Evolutionary conservation across 768 basidiomycete species (phyloP), one percentile per base, ranked within the genome.

Genomic region (Erythrobasidium yunnanense): DNA sequence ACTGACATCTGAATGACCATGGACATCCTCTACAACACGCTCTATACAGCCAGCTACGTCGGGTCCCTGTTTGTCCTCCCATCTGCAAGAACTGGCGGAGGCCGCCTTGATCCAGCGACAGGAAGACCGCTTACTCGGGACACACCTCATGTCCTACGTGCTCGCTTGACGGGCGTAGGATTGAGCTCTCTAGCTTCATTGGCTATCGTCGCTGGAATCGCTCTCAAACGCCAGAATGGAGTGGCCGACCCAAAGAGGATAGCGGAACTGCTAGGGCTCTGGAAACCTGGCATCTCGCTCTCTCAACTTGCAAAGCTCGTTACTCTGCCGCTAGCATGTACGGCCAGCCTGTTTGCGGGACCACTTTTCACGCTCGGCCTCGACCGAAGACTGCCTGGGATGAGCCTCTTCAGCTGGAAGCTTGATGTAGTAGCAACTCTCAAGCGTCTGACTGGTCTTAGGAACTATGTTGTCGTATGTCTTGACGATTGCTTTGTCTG

Each of bases 71-170:
- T 68, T 49, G 22, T 69, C 35, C 62, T 69, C 23, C 35, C 38
- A 8, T 51, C 67, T 22, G 57, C 67, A n/a, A 53, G 67, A 13
- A 50, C 57, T n/a, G 67, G 67, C 6, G 51, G 60, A 13, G 33
- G 49, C 15, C 18, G 65, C 29, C 17, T 20, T 25, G 62, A 69
- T 29, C 65, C 65, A 32, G 54, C 30, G 32, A 46, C 25, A 6
- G 68, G 65, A 11, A 27, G 47, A 22, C 29, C 47, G 5, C 67
- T 69, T 15, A 56, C 65, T 2, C n/a, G 68, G n/a, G 67, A 67
- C 52, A 87, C 93, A 72, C 85, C 90, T 0, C 81, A 81, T 38
- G 87, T 93, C 4, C 90, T 97, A 67, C 80, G 81, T n/a, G 85
- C 87, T 4, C 80, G 93, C 22, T 77, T 95, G 57, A 72, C 79